Evolutionary conservation across 2,329 filamentous ascomycete genomes (phyloP).

Genomic region (Talaromyces sp.): DNA sequence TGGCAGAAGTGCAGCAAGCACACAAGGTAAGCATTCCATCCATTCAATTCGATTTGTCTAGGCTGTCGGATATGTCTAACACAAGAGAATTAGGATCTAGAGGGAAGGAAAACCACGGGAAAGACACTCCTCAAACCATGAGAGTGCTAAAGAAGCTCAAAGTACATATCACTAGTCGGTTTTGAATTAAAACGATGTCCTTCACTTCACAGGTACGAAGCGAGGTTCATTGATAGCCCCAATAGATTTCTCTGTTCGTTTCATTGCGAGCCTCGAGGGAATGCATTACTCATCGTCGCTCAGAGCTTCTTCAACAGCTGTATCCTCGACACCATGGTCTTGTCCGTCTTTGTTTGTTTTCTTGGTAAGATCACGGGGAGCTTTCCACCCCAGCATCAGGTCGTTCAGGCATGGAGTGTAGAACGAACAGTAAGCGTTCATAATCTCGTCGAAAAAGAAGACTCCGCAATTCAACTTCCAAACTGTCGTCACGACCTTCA

Average conservation of each 20-base stretch:
- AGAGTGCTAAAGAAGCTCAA: not conserved
- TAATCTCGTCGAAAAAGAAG: slow-evolving; percentile 58
- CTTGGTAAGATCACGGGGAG: slow-evolving; percentile 37
- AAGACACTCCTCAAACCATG: slow-evolving; percentile 71
- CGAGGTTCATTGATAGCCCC: too few species aligned
- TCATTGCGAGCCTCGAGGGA: too few species aligned
- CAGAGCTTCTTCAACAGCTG: not conserved
- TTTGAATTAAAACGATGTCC: not conserved
- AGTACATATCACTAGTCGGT: not conserved
- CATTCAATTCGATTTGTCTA: not conserved
- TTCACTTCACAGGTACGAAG: not conserved
- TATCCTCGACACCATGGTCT: slow-evolving; percentile 5
- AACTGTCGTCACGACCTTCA: slow-evolving; percentile 56
- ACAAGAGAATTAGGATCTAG: slow-evolving; percentile 56
- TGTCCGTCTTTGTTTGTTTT: slow-evolving; percentile 13
- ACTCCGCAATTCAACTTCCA: slow-evolving; percentile 57
- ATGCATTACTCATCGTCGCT: not conserved
- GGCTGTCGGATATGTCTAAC: not conserved
- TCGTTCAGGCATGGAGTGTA: slow-evolving; percentile 63
- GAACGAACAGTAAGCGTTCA: slow-evolving; percentile 56
- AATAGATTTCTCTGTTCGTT: not conserved
- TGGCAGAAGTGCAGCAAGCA: slow-evolving; percentile 66
- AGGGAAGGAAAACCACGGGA: slow-evolving; percentile 75
- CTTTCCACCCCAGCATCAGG: slow-evolving; percentile 62
- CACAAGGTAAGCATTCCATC: slow-evolving; percentile 48